A percentile compares a stretch with the other conserved stretches of the same genome.
These are phyloP conservation scores for Periconia sp. DNA, from an alignment of 2,329 filamentous ascomycete species.

Conservation along the genomic window DNA sequence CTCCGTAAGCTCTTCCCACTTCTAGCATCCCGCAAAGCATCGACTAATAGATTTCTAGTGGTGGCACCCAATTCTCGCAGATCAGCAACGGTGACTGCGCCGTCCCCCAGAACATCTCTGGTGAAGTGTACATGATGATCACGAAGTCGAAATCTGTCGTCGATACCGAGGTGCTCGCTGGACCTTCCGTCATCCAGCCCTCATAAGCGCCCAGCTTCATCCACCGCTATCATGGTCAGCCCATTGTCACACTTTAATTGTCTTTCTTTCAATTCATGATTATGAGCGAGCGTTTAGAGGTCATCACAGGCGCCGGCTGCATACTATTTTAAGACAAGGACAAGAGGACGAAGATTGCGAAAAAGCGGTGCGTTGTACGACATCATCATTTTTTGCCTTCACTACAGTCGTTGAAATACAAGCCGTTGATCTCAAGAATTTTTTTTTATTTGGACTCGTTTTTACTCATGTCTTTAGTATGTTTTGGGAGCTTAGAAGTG, in stretches of 20 bases:
- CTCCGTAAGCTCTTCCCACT: conserved; percentile 55
- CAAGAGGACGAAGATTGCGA: conserved; percentile 7
- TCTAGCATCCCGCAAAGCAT: conserved; percentile 4
- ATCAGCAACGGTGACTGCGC: conserved; percentile 64
- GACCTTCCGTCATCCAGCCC: conserved; percentile 46
- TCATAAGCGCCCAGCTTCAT: conserved; percentile 30
- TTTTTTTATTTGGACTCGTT: conserved; percentile 21
- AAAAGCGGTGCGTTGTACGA: conserved; percentile 9
- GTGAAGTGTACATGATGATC: conserved; percentile 72
- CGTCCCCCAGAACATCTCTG: conserved; percentile 67
- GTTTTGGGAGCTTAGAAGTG: no score
- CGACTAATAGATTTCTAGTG: conserved; percentile 34
- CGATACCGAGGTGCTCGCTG: conserved; percentile 65
- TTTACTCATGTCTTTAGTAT: conserved; percentile 7
- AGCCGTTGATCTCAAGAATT: conserved; percentile 41
- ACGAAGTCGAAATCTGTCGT: conserved; percentile 54
- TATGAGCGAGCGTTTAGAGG: conserved; percentile 6
- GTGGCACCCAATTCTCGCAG: conserved; percentile 57
- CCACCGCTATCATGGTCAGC: conserved; percentile 7
- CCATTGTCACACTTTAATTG: conserved; percentile 1
- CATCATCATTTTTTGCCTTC: conserved; percentile 25
- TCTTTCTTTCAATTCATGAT: conserved; percentile 10
- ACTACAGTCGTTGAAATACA: conserved; percentile 45
- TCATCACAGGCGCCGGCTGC: neutral
- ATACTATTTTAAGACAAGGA: neutral